Evolutionary conservation across 75 land plant genomes (phyloP).

Genomic region (Pseudotsuga menziesii): DNA sequence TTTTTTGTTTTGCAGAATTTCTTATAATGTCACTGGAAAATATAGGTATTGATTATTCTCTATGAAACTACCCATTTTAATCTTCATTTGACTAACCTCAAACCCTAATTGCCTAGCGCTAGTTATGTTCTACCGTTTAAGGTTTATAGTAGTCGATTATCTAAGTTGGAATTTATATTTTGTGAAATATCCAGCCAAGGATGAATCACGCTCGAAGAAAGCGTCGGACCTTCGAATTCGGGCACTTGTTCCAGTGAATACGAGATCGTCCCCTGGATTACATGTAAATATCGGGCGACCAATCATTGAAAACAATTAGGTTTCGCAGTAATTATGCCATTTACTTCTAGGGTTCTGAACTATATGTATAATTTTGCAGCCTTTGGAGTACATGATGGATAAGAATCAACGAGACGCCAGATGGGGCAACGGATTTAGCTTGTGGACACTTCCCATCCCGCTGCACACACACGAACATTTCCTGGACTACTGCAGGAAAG

Average conservation of each 20-base stretch:
- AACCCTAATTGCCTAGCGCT: too few species aligned
- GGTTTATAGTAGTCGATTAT: neutral
- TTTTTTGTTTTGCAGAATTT: neutral
- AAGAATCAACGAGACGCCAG: too few species aligned
- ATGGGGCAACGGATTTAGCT: too few species aligned
- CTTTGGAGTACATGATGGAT: too few species aligned
- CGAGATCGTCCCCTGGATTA: conserved; percentile 31
- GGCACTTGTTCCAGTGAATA: conserved; percentile 32
- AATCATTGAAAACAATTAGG: too few species aligned
- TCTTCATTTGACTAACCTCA: neutral
- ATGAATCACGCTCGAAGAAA: neutral
- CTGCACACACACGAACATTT: too few species aligned
- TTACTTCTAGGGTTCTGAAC: too few species aligned
- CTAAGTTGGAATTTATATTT: neutral
- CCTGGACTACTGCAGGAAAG: too few species aligned
- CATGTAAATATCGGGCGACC: conserved; percentile 13
- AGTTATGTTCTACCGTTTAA: neutral
- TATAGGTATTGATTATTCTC: neutral
- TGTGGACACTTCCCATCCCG: too few species aligned
- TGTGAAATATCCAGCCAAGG: neutral
- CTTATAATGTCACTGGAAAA: neutral
- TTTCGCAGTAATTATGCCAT: too few species aligned
- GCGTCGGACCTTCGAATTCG: conserved; percentile 14
- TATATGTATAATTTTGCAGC: too few species aligned
- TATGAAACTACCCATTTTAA: neutral